Base-by-base conservation (phyloP, 768 basidiomycete species). In the Krasilnikovozyma curviuscula region DNA sequence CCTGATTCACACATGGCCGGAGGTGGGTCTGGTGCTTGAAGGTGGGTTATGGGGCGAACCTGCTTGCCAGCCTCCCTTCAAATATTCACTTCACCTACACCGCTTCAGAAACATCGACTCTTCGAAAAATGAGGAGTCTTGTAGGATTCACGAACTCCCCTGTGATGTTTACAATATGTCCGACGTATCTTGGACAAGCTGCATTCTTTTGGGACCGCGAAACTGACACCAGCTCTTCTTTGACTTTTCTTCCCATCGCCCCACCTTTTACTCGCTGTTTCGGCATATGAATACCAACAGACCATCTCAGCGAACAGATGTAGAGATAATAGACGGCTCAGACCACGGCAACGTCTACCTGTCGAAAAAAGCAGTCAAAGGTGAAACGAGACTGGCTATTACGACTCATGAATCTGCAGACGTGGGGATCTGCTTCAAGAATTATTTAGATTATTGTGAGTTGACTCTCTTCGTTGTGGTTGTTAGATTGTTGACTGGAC, bases 331-430 rank as follows among this genome's bases (percentile, higher is more conserved):
- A 42, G 91, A 97, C 65, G 83, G 84, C 18, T 78, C 78, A 37
- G 70, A 78, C 21, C 73, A 78, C 58, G 75, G 76, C 57, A 95
- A 95, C 63, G 76, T 88, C 9, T 97, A 95, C 63, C 69, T 95
- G 56, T 79, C 75, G 60, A 98, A 97, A 68, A 76, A 70, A 63
- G 76, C 76, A 32, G 81, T 98, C 59, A 81, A 78, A 48, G 84
- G 74, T 6, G 91, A 98, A 70, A 83, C 88, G 16, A 72, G 91
- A 59, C 70, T 98, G 51, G 91, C 91, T 9, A 73, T 98, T 54
- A 98, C 91, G 3, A 79, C 86, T 9, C 93, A 95, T 64, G 74
- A 77, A 29, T 83, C 89, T 39, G 89, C 83, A 5, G 85, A 98
- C 61, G 77, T 98, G 9, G 93, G 93, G 0, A 88, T 97, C 5